Evolutionary conservation across 257 asterid species (phyloP).

Genomic region (Schizonepeta tenuifolia): DNA sequence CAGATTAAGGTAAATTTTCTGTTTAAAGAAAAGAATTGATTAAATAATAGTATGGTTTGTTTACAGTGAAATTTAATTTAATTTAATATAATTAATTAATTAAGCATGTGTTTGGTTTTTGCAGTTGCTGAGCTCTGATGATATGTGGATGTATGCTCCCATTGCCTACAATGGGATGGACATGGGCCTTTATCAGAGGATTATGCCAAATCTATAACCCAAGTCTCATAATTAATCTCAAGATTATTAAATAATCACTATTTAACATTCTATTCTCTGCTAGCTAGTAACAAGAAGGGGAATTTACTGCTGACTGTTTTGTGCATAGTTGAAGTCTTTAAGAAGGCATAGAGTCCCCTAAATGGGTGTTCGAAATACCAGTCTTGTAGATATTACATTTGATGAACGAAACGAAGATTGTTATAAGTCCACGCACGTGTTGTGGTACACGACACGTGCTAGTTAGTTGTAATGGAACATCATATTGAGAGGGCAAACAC

Average conservation of each 20-base stretch:
- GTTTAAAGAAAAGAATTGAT: no score
- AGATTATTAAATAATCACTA: neutral
- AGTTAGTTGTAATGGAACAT: no score
- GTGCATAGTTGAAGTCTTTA: slow-evolving; percentile 1
- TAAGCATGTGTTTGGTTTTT: neutral
- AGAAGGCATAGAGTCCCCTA: neutral
- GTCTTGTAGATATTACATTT: neutral
- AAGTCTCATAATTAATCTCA: neutral
- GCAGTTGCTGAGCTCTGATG: slow-evolving; percentile 90
- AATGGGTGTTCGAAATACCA: neutral
- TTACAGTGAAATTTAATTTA: no score
- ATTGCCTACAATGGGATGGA: slow-evolving; percentile 88
- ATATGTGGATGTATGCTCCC: slow-evolving; percentile 96
- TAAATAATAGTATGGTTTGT: no score
- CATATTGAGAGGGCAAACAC: neutral
- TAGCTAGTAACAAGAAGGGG: slow-evolving; percentile 30
- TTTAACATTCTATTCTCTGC: slow-evolving; percentile 10
- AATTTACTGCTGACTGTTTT: neutral
- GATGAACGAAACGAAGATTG: neutral
- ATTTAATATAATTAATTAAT: neutral
- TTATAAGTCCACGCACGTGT: neutral
- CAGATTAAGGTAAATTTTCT: slow-evolving; percentile 72
- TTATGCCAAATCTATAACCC: slow-evolving; percentile 41
- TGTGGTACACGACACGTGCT: no score
- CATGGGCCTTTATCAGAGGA: slow-evolving; percentile 58